Evolutionary conservation across 305 asterid genomes (phyloP).

Genomic region (Plantago lanceolata): DNA sequence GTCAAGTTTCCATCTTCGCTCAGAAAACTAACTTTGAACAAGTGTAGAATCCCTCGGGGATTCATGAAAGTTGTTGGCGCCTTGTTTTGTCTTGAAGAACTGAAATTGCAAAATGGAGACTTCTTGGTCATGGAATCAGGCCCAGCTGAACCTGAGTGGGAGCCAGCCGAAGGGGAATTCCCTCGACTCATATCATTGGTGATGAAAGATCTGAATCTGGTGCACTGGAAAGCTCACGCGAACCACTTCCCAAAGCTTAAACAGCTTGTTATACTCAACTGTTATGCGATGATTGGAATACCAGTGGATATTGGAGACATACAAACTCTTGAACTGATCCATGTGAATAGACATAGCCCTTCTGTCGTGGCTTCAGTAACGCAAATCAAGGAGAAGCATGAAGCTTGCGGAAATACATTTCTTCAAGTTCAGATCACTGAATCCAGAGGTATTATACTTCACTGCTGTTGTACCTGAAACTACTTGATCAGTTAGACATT

Average conservation of each 20-base stretch:
- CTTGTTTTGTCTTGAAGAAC: constrained; percentile 23
- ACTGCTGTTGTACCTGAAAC: too few relatives aligned
- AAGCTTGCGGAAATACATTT: background rate
- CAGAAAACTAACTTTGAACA: constrained; percentile 16
- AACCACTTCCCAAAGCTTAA: constrained; percentile 2
- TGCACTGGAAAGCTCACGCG: background rate
- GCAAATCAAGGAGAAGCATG: background rate
- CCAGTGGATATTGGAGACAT: constrained; percentile 26
- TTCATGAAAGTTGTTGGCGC: constrained; percentile 15
- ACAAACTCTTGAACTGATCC: constrained; percentile 22
- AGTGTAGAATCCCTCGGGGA: constrained; percentile 8
- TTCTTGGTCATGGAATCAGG: background rate
- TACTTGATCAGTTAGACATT: too few relatives aligned
- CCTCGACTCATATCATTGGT: background rate
- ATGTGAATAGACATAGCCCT: background rate
- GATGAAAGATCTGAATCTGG: background rate
- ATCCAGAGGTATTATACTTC: too few relatives aligned
- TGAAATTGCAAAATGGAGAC: constrained; percentile 9
- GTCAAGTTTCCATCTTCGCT: background rate
- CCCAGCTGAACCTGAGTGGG: constrained; percentile 16
- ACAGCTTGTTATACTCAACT: background rate
- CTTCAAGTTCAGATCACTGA: background rate
- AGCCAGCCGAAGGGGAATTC: constrained; percentile 3
- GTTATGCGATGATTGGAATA: background rate
- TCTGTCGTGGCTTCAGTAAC: constrained; percentile 16